Conservation (phyloP, 306 rosid genomes). For the Malus fusca region DNA sequence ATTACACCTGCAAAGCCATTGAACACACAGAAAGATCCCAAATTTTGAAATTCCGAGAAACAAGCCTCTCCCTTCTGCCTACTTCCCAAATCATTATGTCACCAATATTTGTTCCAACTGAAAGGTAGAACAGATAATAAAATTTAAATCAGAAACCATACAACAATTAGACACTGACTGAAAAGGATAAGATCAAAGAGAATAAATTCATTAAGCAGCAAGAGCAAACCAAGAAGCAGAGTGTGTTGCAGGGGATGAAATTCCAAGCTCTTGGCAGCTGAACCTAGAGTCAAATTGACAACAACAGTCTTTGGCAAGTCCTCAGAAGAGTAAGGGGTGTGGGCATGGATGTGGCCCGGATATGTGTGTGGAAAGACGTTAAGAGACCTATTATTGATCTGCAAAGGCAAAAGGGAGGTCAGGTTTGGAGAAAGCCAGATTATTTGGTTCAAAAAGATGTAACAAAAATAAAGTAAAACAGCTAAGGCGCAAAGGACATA, state of each 20-base stretch:
- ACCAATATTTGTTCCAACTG: slow-evolving; percentile 11
- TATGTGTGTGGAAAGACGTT: slow-evolving; percentile 54
- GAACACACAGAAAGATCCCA: slow-evolving; percentile 16
- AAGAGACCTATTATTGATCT: slow-evolving; percentile 56
- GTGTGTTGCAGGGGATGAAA: slow-evolving; percentile 74
- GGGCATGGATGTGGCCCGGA: slow-evolving; percentile 51
- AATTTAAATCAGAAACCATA: neutral
- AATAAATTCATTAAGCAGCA: neutral
- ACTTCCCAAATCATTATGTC: slow-evolving; percentile 11
- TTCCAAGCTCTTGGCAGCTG: slow-evolving; percentile 82
- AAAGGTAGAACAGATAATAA: neutral
- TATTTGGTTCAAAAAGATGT: neutral
- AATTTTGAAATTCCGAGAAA: neutral
- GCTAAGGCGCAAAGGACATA: neutral
- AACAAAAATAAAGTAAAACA: neutral
- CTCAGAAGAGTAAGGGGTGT: slow-evolving; percentile 42
- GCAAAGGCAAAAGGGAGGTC: slow-evolving; percentile 7
- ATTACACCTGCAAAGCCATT: slow-evolving; percentile 3
- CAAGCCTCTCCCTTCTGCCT: slow-evolving; percentile 4
- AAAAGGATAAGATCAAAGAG: neutral
- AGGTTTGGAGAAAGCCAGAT: neutral
- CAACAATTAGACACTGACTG: neutral
- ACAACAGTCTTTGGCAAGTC: slow-evolving; percentile 62
- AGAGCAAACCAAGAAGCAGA: slow-evolving; percentile 61
- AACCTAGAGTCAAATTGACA: slow-evolving; percentile 66